Base-by-base conservation (phyloP, 345 rosid genomes). In the Litchi chinensis region DNA sequence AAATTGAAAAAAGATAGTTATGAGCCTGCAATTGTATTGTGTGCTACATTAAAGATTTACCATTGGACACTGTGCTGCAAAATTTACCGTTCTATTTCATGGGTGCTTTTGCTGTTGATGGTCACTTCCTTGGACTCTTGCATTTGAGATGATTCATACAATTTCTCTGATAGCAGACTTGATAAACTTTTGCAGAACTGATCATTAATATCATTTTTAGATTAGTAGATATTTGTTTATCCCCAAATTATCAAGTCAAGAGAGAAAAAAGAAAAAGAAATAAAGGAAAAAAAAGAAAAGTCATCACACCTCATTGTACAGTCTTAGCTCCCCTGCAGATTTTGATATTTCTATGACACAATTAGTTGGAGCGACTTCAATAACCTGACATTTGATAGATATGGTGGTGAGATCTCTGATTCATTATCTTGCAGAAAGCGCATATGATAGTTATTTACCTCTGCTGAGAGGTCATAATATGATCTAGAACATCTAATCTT, bases 101-200 rank as follows among this genome's bases (percentile, higher is more conserved):
- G 77, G 22, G 73, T 41, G n/a, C 74, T 80, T 52, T 65, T 48
- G 79, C 73, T 68, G 43, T 67, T 16, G 66, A 12, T 74, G 68
- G 71, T 22, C 60, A 44, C 67, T 48, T 73, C 82, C 65, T 82
- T 37, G 10, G 83, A 71, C 41, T 67, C 81, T 52, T 75, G 82
- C 24, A 21, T 67, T 79, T 75, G 81, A 60, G 79, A 62, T n/a
- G 85, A 69, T 26, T 21, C 74, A 10, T 73, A 80, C 22, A 92
- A 82, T 79, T 85, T 85, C 50, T 86, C 89, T 3, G 81, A 86
- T 80, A 92, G 88, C 68, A 91, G 82, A 79, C 88, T 85, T 21
- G 95, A 89, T 75, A 95, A 84, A 64, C 95, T 92, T 82, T 83
- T 88, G 90, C 97, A 93, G 82, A 93, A 93, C 98, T 92, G 92